Evolutionary conservation across 306 rosid species (phyloP).

Genomic region (Pterocarpus santalinus): DNA sequence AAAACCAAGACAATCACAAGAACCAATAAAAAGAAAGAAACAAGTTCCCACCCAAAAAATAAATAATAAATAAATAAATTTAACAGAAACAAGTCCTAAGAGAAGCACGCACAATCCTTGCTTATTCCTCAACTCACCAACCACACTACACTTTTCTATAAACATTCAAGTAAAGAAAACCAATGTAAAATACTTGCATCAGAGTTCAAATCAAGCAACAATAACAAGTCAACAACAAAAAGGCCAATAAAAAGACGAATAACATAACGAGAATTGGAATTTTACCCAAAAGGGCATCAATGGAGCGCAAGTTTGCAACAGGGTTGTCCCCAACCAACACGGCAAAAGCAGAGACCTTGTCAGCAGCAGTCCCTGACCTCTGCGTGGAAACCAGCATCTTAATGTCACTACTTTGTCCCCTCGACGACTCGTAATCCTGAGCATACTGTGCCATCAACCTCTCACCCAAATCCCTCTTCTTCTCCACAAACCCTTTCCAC

Average conservation of each 20-base stretch:
- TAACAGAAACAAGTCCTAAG: too few species aligned
- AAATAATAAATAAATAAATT: too few species aligned
- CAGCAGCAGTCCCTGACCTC: conserved; percentile 95
- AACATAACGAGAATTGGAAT: not conserved
- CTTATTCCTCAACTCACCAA: not conserved
- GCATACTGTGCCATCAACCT: conserved; percentile 85
- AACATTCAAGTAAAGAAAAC: conserved; percentile 22
- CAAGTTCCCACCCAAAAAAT: too few species aligned
- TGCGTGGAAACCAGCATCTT: conserved; percentile 86
- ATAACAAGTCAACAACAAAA: not conserved
- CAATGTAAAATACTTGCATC: conserved; percentile 17
- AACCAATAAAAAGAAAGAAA: too few species aligned
- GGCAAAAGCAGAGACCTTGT: conserved; percentile 90
- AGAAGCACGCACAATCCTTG: not conserved
- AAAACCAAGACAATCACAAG: too few species aligned
- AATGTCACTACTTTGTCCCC: conserved; percentile 88
- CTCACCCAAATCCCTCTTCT: conserved; percentile 79
- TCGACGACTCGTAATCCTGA: conserved; percentile 76
- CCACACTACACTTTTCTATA: not conserved
- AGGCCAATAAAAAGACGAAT: not conserved
- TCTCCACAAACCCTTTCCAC: conserved; percentile 77
- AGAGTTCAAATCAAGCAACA: not conserved
- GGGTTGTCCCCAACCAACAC: conserved; percentile 92
- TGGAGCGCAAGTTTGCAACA: conserved; percentile 82
- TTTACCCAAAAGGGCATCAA: conserved; percentile 87